Evolutionary conservation across 73 alveolate genomes (phyloP).

Genomic region (Durusdinium trenchii): DNA sequence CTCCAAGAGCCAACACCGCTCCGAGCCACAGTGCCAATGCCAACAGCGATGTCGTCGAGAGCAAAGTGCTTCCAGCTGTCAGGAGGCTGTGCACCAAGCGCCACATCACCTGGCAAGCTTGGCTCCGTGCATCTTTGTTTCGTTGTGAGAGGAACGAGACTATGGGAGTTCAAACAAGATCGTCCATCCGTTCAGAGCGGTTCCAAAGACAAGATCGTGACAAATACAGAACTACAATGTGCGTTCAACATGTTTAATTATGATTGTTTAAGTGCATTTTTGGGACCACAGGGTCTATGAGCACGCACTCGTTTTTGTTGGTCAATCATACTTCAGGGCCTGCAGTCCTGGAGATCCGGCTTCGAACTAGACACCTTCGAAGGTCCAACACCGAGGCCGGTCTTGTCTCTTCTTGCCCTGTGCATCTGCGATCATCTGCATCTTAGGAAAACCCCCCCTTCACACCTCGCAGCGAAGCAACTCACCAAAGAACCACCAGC

Average conservation of each 20-base stretch:
- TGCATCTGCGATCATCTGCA: too few relatives aligned
- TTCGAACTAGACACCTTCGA: too few relatives aligned
- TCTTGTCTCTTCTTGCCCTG: too few relatives aligned
- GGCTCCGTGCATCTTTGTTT: background rate
- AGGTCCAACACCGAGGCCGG: too few relatives aligned
- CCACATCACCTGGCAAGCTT: constrained; percentile 22
- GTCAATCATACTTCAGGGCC: too few relatives aligned
- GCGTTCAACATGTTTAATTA: background rate
- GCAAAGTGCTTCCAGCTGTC: constrained; percentile 12
- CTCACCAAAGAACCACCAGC: background rate
- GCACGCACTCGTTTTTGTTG: too few relatives aligned
- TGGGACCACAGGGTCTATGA: background rate
- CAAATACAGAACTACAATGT: background rate
- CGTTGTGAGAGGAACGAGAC: too few relatives aligned
- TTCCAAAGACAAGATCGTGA: background rate
- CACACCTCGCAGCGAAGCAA: background rate
- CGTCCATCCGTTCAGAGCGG: background rate
- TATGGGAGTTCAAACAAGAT: background rate
- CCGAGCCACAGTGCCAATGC: too few relatives aligned
- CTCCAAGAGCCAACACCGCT: too few relatives aligned
- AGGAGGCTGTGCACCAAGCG: constrained; percentile 50
- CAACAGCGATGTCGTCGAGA: constrained; percentile 29
- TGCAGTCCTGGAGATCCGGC: too few relatives aligned
- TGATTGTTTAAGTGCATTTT: background rate
- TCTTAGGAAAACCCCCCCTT: too few relatives aligned